Percentiles rank a stretch among this genome's conserved stretches.
Conservation (phyloP, 176 grass and related monocot species). For the Raddia guianensis region DNA sequence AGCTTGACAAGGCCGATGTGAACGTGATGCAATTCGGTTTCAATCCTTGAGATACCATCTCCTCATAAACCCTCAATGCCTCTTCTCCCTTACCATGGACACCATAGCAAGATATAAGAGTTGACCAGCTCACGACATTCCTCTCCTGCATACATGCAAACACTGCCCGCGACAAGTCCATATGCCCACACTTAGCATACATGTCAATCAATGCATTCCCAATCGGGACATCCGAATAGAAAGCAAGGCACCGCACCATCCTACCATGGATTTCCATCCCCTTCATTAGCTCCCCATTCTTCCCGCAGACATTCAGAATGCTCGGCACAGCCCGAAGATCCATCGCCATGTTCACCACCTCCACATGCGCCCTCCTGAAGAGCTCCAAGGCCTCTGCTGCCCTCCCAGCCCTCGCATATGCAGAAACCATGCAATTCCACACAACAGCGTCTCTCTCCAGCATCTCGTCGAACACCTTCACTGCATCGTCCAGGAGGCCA, state of each 20-base stretch:
- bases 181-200: constrained; percentile 54
- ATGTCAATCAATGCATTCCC: constrained; percentile 62
- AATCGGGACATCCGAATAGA: constrained; percentile 33
- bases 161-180: constrained; percentile 17
- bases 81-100: constrained; percentile 56
- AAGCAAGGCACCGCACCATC: constrained; percentile 41
- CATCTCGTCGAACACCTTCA: constrained; percentile 47
- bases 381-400: constrained; percentile 16
- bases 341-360: constrained; percentile 11
- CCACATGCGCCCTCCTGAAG: constrained; percentile 48
- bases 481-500: constrained; percentile 40
- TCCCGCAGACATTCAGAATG: constrained; percentile 49
- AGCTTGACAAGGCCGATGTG: constrained; percentile 58
- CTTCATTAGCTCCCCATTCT: constrained; percentile 58
- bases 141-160: constrained; percentile 50
- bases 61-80: constrained; percentile 43
- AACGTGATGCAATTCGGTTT: constrained; percentile 60
- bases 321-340: constrained; percentile 49
- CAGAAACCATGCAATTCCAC: constrained; percentile 61
- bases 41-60: constrained; percentile 47
- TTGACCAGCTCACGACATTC: constrained; percentile 65
- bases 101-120: constrained; percentile 62
- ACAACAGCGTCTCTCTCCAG: constrained; percentile 42
- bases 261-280: constrained; percentile 64
- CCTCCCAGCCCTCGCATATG: constrained; percentile 45